phyloP scores from a whole-genome alignment of 108 stramenopile genomes.

The Discostella pseudostelligera region DNA sequence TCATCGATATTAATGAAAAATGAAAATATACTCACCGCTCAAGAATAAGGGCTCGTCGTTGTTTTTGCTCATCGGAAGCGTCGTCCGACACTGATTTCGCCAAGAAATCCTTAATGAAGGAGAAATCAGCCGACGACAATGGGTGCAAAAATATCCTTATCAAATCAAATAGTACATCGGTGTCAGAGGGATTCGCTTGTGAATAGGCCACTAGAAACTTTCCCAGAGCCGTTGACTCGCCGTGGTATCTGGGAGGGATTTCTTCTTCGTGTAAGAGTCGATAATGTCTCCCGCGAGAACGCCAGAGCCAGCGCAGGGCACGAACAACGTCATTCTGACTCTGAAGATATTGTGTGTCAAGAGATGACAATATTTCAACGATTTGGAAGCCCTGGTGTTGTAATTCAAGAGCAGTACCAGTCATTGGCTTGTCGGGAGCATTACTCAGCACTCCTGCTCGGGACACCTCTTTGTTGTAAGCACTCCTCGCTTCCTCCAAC shows the following conservation, averaged over 20 bases:
- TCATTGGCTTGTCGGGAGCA: conserved; percentile 52
- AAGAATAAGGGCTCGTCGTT: conserved; percentile 19
- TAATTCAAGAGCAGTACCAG: conserved; percentile 63
- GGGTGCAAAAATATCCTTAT: conserved; percentile 77
- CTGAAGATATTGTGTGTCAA: conserved; percentile 56
- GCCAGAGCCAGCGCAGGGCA: conserved; percentile 85
- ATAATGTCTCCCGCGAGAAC: conserved; percentile 79
- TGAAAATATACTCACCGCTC: not conserved
- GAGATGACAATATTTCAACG: conserved; percentile 53
- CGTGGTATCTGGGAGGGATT: conserved; percentile 69
- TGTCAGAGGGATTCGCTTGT: conserved; percentile 53
- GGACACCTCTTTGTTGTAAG: conserved; percentile 46
- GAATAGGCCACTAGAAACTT: conserved; percentile 76
- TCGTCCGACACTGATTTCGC: conserved; percentile 46
- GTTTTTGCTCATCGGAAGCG: conserved; percentile 45
- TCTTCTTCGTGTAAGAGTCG: conserved; percentile 79
- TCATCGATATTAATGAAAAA: not conserved
- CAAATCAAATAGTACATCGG: conserved; percentile 86
- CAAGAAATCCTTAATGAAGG: conserved; percentile 60
- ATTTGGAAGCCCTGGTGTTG: conserved; percentile 76
- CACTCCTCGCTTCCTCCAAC: conserved; percentile 45
- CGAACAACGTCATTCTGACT: conserved; percentile 77
- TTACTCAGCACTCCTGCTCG: conserved; percentile 10
- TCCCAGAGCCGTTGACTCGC: conserved; percentile 69
- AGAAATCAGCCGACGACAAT: conserved; percentile 61